Evolutionary conservation across 257 asterid genomes (phyloP).

Genomic region (Capsicum baccatum): DNA sequence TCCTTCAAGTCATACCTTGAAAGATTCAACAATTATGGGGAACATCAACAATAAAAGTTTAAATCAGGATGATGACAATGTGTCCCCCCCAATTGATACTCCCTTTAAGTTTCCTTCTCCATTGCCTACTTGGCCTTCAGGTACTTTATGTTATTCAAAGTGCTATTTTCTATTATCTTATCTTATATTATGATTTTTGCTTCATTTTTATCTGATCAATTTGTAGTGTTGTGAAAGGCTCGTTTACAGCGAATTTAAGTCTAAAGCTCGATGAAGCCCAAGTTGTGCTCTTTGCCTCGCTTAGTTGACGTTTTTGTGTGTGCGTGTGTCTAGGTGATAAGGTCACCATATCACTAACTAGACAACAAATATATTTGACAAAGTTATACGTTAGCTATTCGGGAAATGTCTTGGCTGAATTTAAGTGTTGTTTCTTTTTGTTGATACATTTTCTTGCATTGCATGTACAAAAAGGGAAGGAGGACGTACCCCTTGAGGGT

Average conservation of each 20-base stretch:
- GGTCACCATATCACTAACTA: not conserved
- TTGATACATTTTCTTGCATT: not conserved
- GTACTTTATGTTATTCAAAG: slow-evolving; percentile 36
- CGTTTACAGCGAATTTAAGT: not conserved
- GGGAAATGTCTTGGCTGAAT: not conserved
- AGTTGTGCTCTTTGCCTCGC: not conserved
- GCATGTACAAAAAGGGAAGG: not conserved
- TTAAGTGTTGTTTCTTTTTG: not conserved
- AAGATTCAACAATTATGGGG: slow-evolving; percentile 43
- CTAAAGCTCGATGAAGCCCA: not conserved
- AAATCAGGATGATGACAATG: slow-evolving; percentile 2
- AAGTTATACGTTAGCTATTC: not conserved
- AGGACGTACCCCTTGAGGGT: not conserved
- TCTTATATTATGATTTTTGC: not conserved
- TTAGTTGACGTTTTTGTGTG: not conserved
- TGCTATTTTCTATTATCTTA: not conserved
- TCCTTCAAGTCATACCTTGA: slow-evolving; percentile 34
- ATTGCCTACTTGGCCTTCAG: slow-evolving; percentile 78
- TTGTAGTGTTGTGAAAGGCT: not conserved
- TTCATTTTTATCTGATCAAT: not conserved
- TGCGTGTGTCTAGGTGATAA: not conserved
- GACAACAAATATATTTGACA: not conserved
- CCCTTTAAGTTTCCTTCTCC: slow-evolving; percentile 69
- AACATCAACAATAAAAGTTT: slow-evolving; percentile 41
- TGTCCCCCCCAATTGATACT: slow-evolving; percentile 56